Base-by-base conservation (phyloP, 371 early-diverging fungal species). In the Synchytrium microbalum region DNA sequence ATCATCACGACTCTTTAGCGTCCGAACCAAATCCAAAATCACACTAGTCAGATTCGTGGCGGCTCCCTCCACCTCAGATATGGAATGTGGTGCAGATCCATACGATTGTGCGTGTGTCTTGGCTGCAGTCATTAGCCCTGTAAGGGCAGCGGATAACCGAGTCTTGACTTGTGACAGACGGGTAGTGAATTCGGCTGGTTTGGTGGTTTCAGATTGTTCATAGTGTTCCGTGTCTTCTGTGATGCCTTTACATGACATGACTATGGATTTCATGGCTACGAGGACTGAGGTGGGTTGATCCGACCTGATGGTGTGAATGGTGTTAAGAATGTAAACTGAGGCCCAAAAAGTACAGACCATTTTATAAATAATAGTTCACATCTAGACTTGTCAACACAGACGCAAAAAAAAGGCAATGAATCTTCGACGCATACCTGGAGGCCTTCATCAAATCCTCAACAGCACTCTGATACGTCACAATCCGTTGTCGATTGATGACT, bases 221-320 rank as follows among this genome's bases (percentile, higher is more conserved):
- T 66, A 85, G 1, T 74, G 72, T 63, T 90, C 91, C 23, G 89
- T 85, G 61, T 91, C 87, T 58, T 89, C 90, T 0, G 87, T 91
- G 52, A 94, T 88, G 55, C 82, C 73, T 60, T 87, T 88, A 77
- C 93, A 92, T 0, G 90, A 81, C 54, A 87, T 77, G 28, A 92
- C 91, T 29, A 95, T 86, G 0, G 85, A 73, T 67, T 88, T 85
- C 91, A 92, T 91, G 1, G 90, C 85, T 16, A 82, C 73, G 27
- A 93, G 77, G 0, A 93, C 87, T 29, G 84, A 84, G 0, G 87
- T 79, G 1, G 89, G 86, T 32, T 79, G 78, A 58, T 85, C 85
- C 19, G 62, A 62, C 32, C 72, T 72, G 59, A 32, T 51, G n/a
- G 3, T 60, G 13, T 26, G 1, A 30, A 53, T 24, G 24, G 30